A percentile compares a stretch with the other conserved stretches of the same genome.
Evolutionary conservation across 2,329 filamentous ascomycete genomes (phyloP).

Genomic region (Thelonectria discophora): DNA sequence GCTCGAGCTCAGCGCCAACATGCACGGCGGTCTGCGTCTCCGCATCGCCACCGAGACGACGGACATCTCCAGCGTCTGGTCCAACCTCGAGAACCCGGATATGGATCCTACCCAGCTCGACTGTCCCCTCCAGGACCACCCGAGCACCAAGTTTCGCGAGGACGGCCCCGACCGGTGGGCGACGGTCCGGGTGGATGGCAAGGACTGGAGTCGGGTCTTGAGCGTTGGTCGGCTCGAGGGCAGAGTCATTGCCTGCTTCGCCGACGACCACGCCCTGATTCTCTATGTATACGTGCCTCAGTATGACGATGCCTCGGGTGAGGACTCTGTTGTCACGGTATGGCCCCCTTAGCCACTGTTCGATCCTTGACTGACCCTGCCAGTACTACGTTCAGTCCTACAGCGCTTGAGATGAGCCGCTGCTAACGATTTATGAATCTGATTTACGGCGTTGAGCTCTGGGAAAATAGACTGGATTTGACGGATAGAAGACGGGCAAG

Average conservation of each 20-base stretch:
- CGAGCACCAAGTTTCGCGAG: constrained; percentile 79
- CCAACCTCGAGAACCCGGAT: constrained; percentile 84
- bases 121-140: constrained; percentile 78
- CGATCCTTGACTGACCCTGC: constrained; percentile 33
- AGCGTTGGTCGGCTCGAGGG: constrained; percentile 91
- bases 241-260: constrained; percentile 91
- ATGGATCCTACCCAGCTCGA: constrained; percentile 81
- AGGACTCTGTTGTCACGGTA: constrained; percentile 81
- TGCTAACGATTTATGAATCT: not conserved
- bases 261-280: constrained; percentile 80
- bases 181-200: constrained; percentile 88
- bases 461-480: constrained; percentile 1
- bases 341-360: constrained; percentile 20
- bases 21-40: constrained; percentile 87
- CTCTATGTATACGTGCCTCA: constrained; percentile 83
- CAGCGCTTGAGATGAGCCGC: constrained; percentile 39
- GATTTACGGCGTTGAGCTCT: constrained; percentile 26
- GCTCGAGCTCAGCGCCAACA: constrained; percentile 89
- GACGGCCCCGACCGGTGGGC: constrained; percentile 86
- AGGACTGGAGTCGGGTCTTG: constrained; percentile 93
- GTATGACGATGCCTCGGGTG: constrained; percentile 70
- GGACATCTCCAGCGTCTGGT: constrained; percentile 87
- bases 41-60: constrained; percentile 84
- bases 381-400: constrained; percentile 58
- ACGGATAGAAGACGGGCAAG: constrained; percentile 15